Evolutionary conservation across 1,139 yeast species (phyloP).

Genomic region (Protomyces lactucae-debilis): DNA sequence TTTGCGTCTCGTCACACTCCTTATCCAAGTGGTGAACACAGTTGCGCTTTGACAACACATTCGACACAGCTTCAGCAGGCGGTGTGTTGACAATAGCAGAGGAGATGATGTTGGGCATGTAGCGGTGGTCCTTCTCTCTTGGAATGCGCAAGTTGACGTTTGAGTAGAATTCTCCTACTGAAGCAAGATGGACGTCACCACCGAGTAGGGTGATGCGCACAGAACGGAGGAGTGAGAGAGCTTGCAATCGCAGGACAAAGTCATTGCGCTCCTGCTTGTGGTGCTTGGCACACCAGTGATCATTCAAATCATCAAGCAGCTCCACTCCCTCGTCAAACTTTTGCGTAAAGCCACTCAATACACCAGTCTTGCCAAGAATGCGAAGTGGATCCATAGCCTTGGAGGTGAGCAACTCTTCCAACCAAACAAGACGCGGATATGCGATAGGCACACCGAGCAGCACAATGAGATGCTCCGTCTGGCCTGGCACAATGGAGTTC

Average conservation of each 20-base stretch:
- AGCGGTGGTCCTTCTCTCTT: slow-evolving; percentile 17
- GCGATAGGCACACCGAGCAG: slow-evolving; percentile 92
- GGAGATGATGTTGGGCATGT: slow-evolving; percentile 56
- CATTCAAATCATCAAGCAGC: slow-evolving; percentile 44
- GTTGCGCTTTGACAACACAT: slow-evolving; percentile 30
- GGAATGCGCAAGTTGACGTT: slow-evolving; percentile 6
- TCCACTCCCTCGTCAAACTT: slow-evolving; percentile 45
- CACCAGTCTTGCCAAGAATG: slow-evolving; percentile 23
- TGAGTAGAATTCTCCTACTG: slow-evolving; percentile 65
- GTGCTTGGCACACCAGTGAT: slow-evolving; percentile 67
- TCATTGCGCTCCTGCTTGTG: slow-evolving; percentile 75
- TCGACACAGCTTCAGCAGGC: slow-evolving; percentile 86
- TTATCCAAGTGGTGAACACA: slow-evolving; percentile 25
- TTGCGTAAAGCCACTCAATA: slow-evolving; percentile 15
- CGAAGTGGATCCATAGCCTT: slow-evolving; percentile 25
- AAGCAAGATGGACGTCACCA: slow-evolving; percentile 91
- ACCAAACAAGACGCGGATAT: slow-evolving; percentile 57
- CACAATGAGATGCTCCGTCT: slow-evolving; percentile 68
- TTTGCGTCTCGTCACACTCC: slow-evolving; percentile 25
- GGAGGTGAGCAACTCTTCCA: slow-evolving; percentile 25
- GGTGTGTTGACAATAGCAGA: slow-evolving; percentile 92
- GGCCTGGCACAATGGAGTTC: slow-evolving; percentile 48
- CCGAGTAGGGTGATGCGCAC: slow-evolving; percentile 77
- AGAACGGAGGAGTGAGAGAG: slow-evolving; percentile 58
- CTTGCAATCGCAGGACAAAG: slow-evolving; percentile 53